Evolutionary conservation across 2,329 filamentous ascomycete genomes (phyloP).

Genomic region (Diplocarpon mali): DNA sequence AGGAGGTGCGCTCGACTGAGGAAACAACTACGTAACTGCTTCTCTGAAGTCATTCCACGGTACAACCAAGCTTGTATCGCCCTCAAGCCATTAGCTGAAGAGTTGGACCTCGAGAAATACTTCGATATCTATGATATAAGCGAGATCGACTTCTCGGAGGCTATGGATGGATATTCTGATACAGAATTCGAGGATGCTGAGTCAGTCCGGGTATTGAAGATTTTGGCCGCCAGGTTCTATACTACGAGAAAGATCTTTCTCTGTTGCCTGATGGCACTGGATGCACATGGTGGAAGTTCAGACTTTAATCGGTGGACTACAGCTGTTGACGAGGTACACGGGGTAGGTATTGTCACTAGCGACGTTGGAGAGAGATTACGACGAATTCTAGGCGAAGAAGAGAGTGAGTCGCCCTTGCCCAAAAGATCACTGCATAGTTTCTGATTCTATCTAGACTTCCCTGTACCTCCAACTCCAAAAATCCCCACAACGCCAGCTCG

Average conservation of each 20-base stretch:
- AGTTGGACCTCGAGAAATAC: slow-evolving; percentile 80
- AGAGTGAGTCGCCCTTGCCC: slow-evolving; percentile 45
- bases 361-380: slow-evolving; percentile 55
- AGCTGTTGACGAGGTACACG: slow-evolving; percentile 63
- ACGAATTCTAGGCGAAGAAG: slow-evolving; percentile 64
- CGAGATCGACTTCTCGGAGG: slow-evolving; percentile 59
- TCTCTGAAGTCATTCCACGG: slow-evolving; percentile 57
- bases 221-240: slow-evolving; percentile 69
- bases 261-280: slow-evolving; percentile 78
- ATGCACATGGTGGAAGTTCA: slow-evolving; percentile 65
- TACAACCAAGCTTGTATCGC: slow-evolving; percentile 60
- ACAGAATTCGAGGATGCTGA: slow-evolving; percentile 65
- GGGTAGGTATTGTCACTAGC: slow-evolving; percentile 49
- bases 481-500: slow-evolving; percentile 57
- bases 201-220: slow-evolving; percentile 70
- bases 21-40: slow-evolving; percentile 58
- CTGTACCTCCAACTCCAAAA: slow-evolving; percentile 44
- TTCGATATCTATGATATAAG: slow-evolving; percentile 81
- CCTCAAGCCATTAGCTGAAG: slow-evolving; percentile 64
- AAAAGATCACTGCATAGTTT: slow-evolving; percentile 4
- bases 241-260: slow-evolving; percentile 75
- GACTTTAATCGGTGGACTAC: slow-evolving; percentile 72
- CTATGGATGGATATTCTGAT: slow-evolving; percentile 52
- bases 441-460: slow-evolving; percentile 36
- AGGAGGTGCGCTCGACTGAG: slow-evolving; percentile 74